phyloP scores from a whole-genome alignment of 129 eudicot species.

The Gnaphalium uliginosum region DNA sequence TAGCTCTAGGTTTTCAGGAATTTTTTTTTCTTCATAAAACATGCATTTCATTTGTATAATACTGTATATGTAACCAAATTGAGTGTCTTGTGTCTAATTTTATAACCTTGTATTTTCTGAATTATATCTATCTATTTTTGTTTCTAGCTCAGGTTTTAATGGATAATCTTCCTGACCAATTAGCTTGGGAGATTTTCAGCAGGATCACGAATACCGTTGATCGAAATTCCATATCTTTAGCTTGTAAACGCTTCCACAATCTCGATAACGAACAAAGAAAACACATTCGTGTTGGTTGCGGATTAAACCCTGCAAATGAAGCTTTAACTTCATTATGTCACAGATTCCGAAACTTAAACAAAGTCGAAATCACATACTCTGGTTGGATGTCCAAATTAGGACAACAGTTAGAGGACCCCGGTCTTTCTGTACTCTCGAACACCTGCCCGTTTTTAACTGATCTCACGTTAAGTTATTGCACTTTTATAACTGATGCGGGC shows the following conservation, averaged over 20 bases:
- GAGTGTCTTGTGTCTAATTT: not conserved
- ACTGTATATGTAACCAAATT: too few species aligned
- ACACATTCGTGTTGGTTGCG: constrained; percentile 68
- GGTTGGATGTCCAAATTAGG: constrained; percentile 88
- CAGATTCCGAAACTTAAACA: constrained; percentile 61
- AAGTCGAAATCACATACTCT: constrained; percentile 67
- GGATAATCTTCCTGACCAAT: constrained; percentile 70
- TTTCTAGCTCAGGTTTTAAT: constrained; percentile 47
- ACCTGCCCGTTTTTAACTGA: constrained; percentile 52
- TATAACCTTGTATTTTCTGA: not conserved
- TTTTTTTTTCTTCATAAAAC: too few species aligned
- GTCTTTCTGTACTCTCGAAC: constrained; percentile 53
- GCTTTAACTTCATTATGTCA: constrained; percentile 57
- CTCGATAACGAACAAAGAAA: constrained; percentile 70
- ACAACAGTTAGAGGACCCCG: constrained; percentile 72
- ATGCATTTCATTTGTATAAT: too few species aligned
- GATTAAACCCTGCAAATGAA: constrained; percentile 72
- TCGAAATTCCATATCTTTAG: constrained; percentile 59
- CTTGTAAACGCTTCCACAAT: constrained; percentile 58
- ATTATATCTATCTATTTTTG: constrained; percentile 4
- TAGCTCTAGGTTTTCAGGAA: too few species aligned
- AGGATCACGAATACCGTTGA: constrained; percentile 47
- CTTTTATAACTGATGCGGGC: constrained; percentile 78
- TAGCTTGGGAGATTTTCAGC: constrained; percentile 63
- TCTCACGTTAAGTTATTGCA: constrained; percentile 79